Base-by-base conservation (phyloP, 164 flowering plant genomes). In the Echeveria elegans region DNA sequence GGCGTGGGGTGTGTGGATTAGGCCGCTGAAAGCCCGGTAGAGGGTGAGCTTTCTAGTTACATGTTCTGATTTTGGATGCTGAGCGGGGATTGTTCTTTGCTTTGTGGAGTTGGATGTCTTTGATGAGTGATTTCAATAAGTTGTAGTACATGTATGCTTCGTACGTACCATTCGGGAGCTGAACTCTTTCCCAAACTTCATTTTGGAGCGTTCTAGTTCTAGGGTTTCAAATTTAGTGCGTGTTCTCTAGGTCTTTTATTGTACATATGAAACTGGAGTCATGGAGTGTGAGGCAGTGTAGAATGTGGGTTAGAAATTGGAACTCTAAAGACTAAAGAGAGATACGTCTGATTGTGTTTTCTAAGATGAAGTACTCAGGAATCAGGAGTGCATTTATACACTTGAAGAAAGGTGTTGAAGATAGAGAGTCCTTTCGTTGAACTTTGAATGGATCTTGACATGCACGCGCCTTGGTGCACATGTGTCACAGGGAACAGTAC, bases 171-270 rank as follows among this genome's bases (percentile, higher is more conserved):
- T 82, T 63, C 85, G 90, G 0, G 86, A 66, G 18, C 48, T 21
- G 8, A 87, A 82, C 61, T 89, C 88, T 62, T 84, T 89, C 32
- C 84, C 92, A 59, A 88, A 88, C 83, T 86, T 86, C 95, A 88
- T 88, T 72, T 52, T 52, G 21, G 2, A 40, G 11, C 15, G n/a
- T n/a, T n/a, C n/a, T n/a, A n/a, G n/a, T n/a, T n/a, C n/a, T n/a
- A n/a, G n/a, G n/a, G n/a, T n/a, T n/a, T 40, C 11, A 40, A n/a
- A n/a, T n/a, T n/a, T n/a, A n/a, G n/a, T n/a, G n/a, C n/a, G 9
- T 11, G 45, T 40, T 34, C 9, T 0, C 41, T 38, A 38, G 5
- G 5, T 0, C 11, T 38, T 38, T 1, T 8, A 36, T 10, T 38
- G 41, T 15, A 16, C 15, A 12, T 0, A 12, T 15, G 0, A 43